Conservation (phyloP, 495 filamentous ascomycete genomes). For the Penicillium coffeae region DNA sequence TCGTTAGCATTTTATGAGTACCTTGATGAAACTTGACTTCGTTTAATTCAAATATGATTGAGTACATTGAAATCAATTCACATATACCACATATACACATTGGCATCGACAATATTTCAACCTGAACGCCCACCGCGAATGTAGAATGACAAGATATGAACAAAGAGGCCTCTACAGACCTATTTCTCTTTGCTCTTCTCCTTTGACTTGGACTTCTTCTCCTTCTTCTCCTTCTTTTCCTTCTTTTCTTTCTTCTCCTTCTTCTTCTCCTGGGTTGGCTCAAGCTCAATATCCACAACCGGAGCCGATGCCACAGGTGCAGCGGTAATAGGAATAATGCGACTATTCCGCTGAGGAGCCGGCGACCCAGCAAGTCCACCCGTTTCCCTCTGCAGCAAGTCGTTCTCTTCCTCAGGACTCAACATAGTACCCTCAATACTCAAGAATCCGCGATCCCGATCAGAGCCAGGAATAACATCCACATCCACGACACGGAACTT, state of each 20-base stretch:
- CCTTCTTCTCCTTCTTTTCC: slow-evolving; percentile 23
- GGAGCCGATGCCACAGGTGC: slow-evolving; percentile 10
- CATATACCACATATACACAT: slow-evolving; percentile 18
- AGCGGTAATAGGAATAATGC: slow-evolving; percentile 19
- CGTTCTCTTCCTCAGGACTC: slow-evolving; percentile 39
- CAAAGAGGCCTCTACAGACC: slow-evolving; percentile 12
- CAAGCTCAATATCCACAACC: slow-evolving; percentile 16
- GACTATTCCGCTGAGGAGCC: slow-evolving; percentile 15
- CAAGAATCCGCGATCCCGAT: slow-evolving; percentile 58
- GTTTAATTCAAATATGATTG: background rate
- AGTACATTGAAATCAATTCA: background rate
- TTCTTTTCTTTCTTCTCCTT: slow-evolving; percentile 16
- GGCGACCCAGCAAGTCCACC: slow-evolving; percentile 24
- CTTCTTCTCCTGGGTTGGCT: slow-evolving; percentile 18
- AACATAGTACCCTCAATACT: slow-evolving; percentile 70
- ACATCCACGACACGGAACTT: slow-evolving; percentile 61
- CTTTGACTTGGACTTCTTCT: slow-evolving; percentile 21
- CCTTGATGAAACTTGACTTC: background rate
- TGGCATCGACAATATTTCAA: slow-evolving; percentile 13
- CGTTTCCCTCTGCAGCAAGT: slow-evolving; percentile 35
- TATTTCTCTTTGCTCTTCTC: slow-evolving; percentile 24
- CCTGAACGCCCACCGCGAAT: slow-evolving; percentile 29
- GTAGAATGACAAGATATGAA: slow-evolving; percentile 6
- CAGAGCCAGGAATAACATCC: slow-evolving; percentile 54
- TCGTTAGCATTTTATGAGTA: no score